These are phyloP conservation scores for Phytophthora sp. DNA, from an alignment of 352 stramenopile species.

Conservation along the genomic window DNA sequence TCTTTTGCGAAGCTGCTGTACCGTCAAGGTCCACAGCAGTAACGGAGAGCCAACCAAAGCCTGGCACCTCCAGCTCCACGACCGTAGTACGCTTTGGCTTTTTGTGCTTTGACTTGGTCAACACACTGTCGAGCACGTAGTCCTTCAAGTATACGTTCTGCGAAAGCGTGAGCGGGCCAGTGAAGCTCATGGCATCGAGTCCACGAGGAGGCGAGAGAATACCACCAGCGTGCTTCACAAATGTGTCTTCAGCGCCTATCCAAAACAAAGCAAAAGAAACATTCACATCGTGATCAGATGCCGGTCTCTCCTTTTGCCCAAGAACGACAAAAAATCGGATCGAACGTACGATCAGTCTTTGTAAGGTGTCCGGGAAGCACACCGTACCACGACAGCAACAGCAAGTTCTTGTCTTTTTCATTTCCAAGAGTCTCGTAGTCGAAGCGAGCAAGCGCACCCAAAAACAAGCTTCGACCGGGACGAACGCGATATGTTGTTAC, in stretches of 20 bases:
- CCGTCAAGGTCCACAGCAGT: slow-evolving; percentile 85
- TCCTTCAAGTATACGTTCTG: slow-evolving; percentile 72
- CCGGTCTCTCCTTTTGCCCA: neutral
- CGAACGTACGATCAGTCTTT: slow-evolving; percentile 76
- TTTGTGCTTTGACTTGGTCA: slow-evolving; percentile 78
- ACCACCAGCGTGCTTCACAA: slow-evolving; percentile 78
- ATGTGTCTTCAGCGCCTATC: slow-evolving; percentile 74
- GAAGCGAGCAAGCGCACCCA: slow-evolving; percentile 75
- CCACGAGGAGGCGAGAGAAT: slow-evolving; percentile 80
- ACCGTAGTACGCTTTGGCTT: slow-evolving; percentile 82
- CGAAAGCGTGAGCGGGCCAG: slow-evolving; percentile 58
- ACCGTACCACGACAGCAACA: slow-evolving; percentile 85
- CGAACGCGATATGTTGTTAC: slow-evolving; percentile 74
- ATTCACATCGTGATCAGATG: neutral
- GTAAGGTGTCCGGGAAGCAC: slow-evolving; percentile 83
- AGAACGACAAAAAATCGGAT: neutral
- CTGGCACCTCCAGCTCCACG: slow-evolving; percentile 79
- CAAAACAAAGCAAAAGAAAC: slow-evolving; percentile 1
- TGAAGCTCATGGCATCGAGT: slow-evolving; percentile 81
- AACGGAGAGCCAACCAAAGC: slow-evolving; percentile 83
- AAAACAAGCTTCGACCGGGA: slow-evolving; percentile 76
- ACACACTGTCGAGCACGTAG: slow-evolving; percentile 66
- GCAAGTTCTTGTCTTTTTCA: slow-evolving; percentile 53
- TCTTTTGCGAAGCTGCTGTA: slow-evolving; percentile 64
- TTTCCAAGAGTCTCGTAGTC: slow-evolving; percentile 67